Conservation (phyloP, 495 filamentous ascomycete species). For the Ramalina intermedia region DNA sequence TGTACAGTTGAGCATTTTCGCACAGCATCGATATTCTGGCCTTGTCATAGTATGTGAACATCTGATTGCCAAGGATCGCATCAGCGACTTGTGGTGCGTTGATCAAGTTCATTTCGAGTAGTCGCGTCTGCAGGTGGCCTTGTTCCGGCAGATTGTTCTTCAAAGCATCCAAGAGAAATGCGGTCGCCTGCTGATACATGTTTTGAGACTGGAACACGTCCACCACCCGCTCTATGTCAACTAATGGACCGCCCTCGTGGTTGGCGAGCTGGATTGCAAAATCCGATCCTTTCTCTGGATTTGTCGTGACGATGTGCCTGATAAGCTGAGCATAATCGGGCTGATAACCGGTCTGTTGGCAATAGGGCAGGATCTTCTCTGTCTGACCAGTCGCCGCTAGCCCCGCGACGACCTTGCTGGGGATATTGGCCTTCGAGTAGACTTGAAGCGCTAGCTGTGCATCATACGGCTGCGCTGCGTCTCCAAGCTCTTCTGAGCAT, state of each 20-base stretch:
- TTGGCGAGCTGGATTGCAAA: slow-evolving; percentile 83
- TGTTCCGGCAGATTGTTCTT: slow-evolving; percentile 92
- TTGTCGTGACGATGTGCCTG: slow-evolving; percentile 81
- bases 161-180: slow-evolving; percentile 87
- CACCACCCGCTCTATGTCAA: slow-evolving; percentile 89
- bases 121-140: slow-evolving; percentile 77
- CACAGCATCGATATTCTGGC: slow-evolving; percentile 74
- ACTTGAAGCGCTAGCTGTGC: slow-evolving; percentile 69
- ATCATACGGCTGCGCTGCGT: slow-evolving; percentile 83
- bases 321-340: slow-evolving; percentile 86
- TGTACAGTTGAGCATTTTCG: slow-evolving; percentile 74
- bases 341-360: slow-evolving; percentile 64
- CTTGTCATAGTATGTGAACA: slow-evolving; percentile 94
- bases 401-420: slow-evolving; percentile 85
- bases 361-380: slow-evolving; percentile 86
- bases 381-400: slow-evolving; percentile 94
- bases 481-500: slow-evolving; percentile 88
- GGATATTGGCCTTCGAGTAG: slow-evolving; percentile 74
- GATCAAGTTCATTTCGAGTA: slow-evolving; percentile 95
- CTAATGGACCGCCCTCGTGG: slow-evolving; percentile 65
- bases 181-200: slow-evolving; percentile 94
- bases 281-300: slow-evolving; percentile 87
- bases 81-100: slow-evolving; percentile 96
- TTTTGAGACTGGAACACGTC: slow-evolving; percentile 96
- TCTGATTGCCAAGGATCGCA: slow-evolving; percentile 91